These are phyloP conservation scores for Botrytis deweyae DNA, from an alignment of 2,329 filamentous ascomycete species.

Conservation along the genomic window DNA sequence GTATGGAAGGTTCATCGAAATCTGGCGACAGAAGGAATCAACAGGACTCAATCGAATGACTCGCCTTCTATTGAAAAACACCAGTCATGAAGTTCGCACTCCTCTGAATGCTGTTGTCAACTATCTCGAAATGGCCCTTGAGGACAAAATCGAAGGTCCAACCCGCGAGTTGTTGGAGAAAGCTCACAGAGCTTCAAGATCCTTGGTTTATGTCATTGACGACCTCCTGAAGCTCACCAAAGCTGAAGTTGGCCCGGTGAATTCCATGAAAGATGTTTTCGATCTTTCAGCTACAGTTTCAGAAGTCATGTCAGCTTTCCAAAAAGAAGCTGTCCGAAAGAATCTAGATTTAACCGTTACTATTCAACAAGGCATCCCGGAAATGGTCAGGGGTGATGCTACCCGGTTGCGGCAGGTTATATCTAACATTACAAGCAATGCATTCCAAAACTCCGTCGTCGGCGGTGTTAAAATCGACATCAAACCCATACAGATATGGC, in stretches of 20 bases:
- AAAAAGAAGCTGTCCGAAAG: constrained; percentile 61
- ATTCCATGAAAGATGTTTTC: constrained; percentile 80
- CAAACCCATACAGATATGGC: constrained; percentile 14
- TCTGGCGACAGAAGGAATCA: constrained; percentile 88
- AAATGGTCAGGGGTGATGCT: constrained; percentile 29
- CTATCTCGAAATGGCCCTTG: constrained; percentile 86
- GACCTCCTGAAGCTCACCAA: constrained; percentile 87
- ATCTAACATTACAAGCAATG: constrained; percentile 31
- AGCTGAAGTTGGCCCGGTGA: constrained; percentile 74
- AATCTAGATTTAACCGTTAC: constrained; percentile 25
- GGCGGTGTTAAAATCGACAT: constrained; percentile 33
- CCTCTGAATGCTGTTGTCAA: constrained; percentile 93
- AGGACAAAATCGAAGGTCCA: constrained; percentile 74
- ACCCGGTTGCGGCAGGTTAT: constrained; percentile 30
- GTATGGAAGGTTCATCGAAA: constrained; percentile 83
- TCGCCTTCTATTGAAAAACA: constrained; percentile 53
- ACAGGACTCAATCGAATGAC: constrained; percentile 81
- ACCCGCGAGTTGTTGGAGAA: constrained; percentile 80
- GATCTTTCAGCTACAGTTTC: constrained; percentile 67
- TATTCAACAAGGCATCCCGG: constrained; percentile 27
- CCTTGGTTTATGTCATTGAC: constrained; percentile 90
- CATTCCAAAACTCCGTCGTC: constrained; percentile 29
- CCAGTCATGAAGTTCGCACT: constrained; percentile 77
- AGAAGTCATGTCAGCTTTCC: constrained; percentile 75
- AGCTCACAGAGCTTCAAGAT: constrained; percentile 89